phyloP scores from a whole-genome alignment of 2,329 filamentous ascomycete genomes.

The Penicillium fuscoglaucum region DNA sequence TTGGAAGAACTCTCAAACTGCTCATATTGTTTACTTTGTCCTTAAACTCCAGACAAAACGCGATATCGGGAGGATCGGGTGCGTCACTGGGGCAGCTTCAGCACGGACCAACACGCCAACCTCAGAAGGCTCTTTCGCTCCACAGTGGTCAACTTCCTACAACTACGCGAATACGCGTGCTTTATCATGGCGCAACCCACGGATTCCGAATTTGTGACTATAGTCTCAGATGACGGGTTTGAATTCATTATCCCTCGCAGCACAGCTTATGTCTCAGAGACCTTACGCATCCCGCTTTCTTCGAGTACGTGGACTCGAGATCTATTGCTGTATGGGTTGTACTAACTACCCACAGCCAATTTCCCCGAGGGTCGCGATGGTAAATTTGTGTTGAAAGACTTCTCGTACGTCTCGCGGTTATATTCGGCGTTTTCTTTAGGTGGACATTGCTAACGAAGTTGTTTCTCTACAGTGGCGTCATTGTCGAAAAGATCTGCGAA shows the following conservation, averaged over 20 bases:
- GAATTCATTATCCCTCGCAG: constrained; percentile 64
- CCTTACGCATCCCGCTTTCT: constrained; percentile 64
- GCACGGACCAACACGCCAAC: constrained; percentile 14
- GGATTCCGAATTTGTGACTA: constrained; percentile 59
- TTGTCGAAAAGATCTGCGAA: constrained; percentile 69
- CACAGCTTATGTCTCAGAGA: constrained; percentile 60
- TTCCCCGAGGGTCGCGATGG: constrained; percentile 62
- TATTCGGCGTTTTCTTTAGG: not conserved
- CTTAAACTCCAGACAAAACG: not conserved
- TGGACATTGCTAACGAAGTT: constrained; percentile 4
- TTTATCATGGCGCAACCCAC: constrained; percentile 15
- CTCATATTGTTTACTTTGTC: not conserved
- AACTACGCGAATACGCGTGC: constrained; percentile 17
- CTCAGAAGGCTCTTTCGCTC: constrained; percentile 9
- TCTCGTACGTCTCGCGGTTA: constrained; percentile 50
- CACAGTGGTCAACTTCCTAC: constrained; percentile 8
- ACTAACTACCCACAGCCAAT: constrained; percentile 48
- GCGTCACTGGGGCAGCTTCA: constrained; percentile 8
- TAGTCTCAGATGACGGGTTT: constrained; percentile 64
- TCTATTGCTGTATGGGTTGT: not conserved
- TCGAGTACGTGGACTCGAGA: constrained; percentile 50
- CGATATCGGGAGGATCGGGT: not conserved
- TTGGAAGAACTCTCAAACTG: not conserved
- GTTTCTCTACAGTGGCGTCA: constrained; percentile 51
- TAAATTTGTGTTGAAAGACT: constrained; percentile 59